A percentile compares a stretch with the other conserved stretches of the same genome.
phyloP scores from a whole-genome alignment of 768 basidiomycete genomes.

The Xerocomus brunneocitrinus region DNA sequence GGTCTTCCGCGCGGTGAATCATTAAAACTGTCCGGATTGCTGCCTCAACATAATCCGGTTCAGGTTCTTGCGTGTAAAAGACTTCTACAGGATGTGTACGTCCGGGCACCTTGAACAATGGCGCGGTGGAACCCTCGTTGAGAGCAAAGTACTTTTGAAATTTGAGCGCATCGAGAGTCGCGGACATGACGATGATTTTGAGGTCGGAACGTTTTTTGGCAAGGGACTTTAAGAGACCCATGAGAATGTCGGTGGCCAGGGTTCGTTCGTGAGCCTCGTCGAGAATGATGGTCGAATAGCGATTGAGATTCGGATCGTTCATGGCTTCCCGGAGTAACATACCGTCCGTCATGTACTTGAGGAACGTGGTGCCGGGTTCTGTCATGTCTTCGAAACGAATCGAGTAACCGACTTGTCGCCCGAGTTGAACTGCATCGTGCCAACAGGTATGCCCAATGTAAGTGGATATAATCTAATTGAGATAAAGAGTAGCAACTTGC shows the following conservation, averaged over 20 bases:
- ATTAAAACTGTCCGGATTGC: conserved; percentile 94
- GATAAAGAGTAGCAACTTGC: conserved; percentile 41
- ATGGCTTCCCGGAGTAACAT: conserved; percentile 98
- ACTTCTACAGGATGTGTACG: conserved; percentile 95
- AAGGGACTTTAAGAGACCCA: conserved; percentile 90
- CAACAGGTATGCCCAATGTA: conserved; percentile 2
- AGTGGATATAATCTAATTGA: background rate
- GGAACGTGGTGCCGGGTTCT: conserved; percentile 86
- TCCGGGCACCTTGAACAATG: conserved; percentile 87
- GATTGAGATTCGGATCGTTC: conserved; percentile 84
- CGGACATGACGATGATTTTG: conserved; percentile 98
- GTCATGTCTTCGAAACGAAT: conserved; percentile 91
- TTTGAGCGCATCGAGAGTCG: conserved; percentile 93
- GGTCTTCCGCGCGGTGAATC: conserved; percentile 95
- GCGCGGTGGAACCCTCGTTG: conserved; percentile 44
- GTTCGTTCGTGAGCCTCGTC: conserved; percentile 99
- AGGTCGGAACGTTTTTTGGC: conserved; percentile 79
- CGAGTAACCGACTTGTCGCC: conserved; percentile 94
- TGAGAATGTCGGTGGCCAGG: conserved; percentile 94
- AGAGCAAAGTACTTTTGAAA: conserved; percentile 91
- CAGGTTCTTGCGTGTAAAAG: conserved; percentile 88
- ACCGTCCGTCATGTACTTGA: conserved; percentile 99
- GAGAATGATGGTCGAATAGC: conserved; percentile 96
- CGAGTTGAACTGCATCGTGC: conserved; percentile 66
- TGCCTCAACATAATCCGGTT: conserved; percentile 95